Base-by-base conservation (phyloP, 257 asterid genomes). In the Perilla frutescens region DNA sequence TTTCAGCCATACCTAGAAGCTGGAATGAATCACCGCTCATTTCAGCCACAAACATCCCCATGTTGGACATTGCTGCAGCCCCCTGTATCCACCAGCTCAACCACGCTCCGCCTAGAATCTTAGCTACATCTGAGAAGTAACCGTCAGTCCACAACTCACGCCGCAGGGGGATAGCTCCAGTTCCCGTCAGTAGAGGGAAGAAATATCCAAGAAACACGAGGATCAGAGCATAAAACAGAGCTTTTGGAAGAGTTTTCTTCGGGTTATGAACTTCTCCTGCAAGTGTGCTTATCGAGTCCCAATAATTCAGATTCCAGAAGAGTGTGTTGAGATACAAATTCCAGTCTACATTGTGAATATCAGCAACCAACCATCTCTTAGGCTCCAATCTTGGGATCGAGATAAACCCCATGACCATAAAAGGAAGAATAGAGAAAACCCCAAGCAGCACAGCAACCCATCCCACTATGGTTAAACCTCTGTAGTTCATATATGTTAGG, bases 1-100 rank as follows among this genome's bases (percentile, higher is more conserved):
- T 43, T 75, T 89, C 96, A 6, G 96, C 96, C 96, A 89, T 89
- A 15, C 96, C 96, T 0, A 89, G 90, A 26, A 89, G 91, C 84
- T 89, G 96, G 70, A 89, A 89, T 0, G 96, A 89, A 60, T 89
- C 96, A 0, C 88, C 76, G 62, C 96, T 89, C 96, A 89, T 89
- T 70, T 89, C 96, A 1, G 96, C 87, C 68, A 89, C 82, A 57
- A 87, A 89, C 90, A 85, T 87, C 7, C 96, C 96, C 91, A 89
- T 85, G 76, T 87, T 89, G 6, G 92, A 85, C 74, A 87, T 15
- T 0, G 96, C 96, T 2, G 96, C 90, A 3, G 96, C 92, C 39
- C 83, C 89, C 47, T 82, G 90, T 65, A 88, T 50, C 94, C 94
- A 88, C 89, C 89, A 84, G 34, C 92, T 73, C 80, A 89, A 50